Evolutionary conservation across 108 stramenopile genomes (phyloP).

Genomic region (Nannochloropsis gaditana): DNA sequence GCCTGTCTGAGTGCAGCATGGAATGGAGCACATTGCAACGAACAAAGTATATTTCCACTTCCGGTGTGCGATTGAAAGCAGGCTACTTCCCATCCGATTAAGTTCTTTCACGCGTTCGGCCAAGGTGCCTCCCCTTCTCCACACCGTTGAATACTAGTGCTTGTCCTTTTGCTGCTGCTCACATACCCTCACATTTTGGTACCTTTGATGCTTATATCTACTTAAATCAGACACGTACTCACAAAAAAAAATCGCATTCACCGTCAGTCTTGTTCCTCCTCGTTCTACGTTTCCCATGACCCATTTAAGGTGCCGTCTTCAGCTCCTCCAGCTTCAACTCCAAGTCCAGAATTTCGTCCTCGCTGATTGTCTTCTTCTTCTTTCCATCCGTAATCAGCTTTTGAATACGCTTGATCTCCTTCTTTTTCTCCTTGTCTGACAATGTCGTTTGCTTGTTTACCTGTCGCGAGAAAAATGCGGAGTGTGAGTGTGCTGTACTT

Average conservation of each 20-base stretch:
- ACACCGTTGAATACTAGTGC: conserved; percentile 13
- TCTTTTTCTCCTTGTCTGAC: conserved; percentile 38
- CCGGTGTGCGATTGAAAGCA: no score
- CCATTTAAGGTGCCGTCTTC: not conserved
- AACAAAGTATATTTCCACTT: no score
- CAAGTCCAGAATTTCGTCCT: conserved; percentile 30
- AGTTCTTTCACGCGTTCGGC: not conserved
- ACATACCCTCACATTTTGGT: not conserved
- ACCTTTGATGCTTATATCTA: not conserved
- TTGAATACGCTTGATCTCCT: conserved; percentile 27
- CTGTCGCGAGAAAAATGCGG: not conserved
- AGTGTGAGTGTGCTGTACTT: not conserved
- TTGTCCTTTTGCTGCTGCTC: not conserved
- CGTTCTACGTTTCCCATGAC: not conserved
- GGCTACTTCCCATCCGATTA: no score
- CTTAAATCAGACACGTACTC: not conserved
- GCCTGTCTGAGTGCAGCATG: no score
- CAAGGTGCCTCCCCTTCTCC: conserved; percentile 7
- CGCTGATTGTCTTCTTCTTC: conserved; percentile 26
- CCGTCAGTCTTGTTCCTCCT: not conserved
- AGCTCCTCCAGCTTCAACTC: conserved; percentile 21
- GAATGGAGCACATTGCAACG: no score
- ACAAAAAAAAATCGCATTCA: not conserved
- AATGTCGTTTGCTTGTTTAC: conserved; percentile 37
- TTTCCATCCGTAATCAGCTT: conserved; percentile 38